A percentile compares a stretch with the other conserved stretches of the same genome.
Evolutionary conservation across 208 protist species (phyloP).

Genomic region (Entamoeba moshkovskii): DNA sequence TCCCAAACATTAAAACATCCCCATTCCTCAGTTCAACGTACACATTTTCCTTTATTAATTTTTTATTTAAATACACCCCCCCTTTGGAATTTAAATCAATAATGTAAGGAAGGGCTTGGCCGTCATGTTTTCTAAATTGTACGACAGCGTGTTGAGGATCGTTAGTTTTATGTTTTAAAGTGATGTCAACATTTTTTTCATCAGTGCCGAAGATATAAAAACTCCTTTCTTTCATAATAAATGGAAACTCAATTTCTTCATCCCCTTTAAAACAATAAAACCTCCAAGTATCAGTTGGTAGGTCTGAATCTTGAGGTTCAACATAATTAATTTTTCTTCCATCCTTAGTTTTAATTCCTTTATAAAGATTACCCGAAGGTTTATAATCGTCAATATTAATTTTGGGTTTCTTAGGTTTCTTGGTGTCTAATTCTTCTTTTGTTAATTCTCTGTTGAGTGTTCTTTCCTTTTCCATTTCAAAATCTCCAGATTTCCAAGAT

Average conservation of each 20-base stretch:
- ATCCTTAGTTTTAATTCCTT: neutral
- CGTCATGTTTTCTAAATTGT: neutral
- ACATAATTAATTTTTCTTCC: neutral
- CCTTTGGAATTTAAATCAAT: neutral
- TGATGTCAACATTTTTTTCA: neutral
- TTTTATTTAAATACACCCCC: neutral
- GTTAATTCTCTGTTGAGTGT: neutral
- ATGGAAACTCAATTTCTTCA: neutral
- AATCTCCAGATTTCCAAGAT: too few relatives aligned
- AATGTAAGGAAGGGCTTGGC: neutral
- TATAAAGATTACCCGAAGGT: neutral
- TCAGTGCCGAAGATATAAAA: neutral
- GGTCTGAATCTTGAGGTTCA: neutral
- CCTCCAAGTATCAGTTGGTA: neutral
- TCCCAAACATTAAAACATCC: neutral
- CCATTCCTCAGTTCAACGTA: neutral
- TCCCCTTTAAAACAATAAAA: neutral
- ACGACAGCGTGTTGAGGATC: neutral
- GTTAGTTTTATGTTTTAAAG: neutral
- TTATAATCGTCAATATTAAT: slow-evolving; percentile 3
- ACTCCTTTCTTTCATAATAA: neutral
- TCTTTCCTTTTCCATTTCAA: neutral
- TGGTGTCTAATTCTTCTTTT: neutral
- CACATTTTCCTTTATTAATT: neutral
- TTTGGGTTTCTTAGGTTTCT: neutral